These are phyloP conservation scores for Rhizopus arrhizus DNA, from an alignment of 371 early-diverging fungal genomes.

Conservation along the genomic window DNA sequence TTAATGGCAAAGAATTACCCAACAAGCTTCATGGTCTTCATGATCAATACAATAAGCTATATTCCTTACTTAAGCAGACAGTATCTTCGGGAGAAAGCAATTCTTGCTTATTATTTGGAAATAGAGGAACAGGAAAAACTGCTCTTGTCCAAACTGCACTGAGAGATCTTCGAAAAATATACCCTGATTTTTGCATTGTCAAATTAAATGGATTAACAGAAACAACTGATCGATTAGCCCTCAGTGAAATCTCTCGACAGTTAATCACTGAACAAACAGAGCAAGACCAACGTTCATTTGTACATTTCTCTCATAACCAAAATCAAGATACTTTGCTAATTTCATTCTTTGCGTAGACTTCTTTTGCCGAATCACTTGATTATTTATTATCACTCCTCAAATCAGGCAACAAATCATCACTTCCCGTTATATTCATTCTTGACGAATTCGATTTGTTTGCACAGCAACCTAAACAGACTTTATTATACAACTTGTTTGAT, in stretches of 20 bases:
- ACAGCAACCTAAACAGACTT: constrained; percentile 83
- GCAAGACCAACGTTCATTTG: constrained; percentile 30
- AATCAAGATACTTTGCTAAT: too few relatives aligned
- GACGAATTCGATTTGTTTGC: constrained; percentile 93
- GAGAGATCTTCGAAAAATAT: constrained; percentile 34
- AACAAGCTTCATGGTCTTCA: constrained; percentile 57
- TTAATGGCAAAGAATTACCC: constrained; percentile 22
- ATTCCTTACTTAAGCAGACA: constrained; percentile 60
- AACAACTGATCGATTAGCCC: constrained; percentile 78
- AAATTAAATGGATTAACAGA: constrained; percentile 82
- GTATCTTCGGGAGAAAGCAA: constrained; percentile 74
- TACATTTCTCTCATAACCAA: constrained; percentile 4
- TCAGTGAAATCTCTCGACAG: constrained; percentile 83
- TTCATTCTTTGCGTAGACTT: constrained; percentile 31
- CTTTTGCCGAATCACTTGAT: constrained; percentile 70
- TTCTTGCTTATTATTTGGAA: constrained; percentile 75
- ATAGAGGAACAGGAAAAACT: constrained; percentile 75
- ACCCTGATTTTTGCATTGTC: constrained; percentile 63
- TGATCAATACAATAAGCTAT: constrained; percentile 62
- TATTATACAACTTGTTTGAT: constrained; percentile 93
- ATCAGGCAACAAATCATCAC: constrained; percentile 53
- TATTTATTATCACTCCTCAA: constrained; percentile 67
- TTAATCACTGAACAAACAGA: constrained; percentile 49
- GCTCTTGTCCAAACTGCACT: constrained; percentile 48
- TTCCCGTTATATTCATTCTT: constrained; percentile 81